Percentiles rank a stretch among this genome's conserved stretches.
These are phyloP conservation scores for Limnomonas spitsbergensis DNA, from an alignment of 139 green algal genomes.

Conservation along the genomic window DNA sequence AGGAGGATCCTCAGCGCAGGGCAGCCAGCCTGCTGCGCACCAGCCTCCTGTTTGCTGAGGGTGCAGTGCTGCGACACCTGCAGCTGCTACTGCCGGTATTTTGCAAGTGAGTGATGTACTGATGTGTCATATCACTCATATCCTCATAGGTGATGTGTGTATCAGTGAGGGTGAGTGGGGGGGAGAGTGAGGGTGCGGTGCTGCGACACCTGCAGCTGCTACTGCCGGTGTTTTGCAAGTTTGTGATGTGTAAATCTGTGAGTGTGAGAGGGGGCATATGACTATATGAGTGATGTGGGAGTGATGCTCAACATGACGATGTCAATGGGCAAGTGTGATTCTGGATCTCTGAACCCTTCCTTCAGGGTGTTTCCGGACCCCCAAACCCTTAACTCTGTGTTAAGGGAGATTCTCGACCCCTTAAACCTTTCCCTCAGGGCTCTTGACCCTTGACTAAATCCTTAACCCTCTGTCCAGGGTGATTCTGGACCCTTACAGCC, in stretches of 20 bases:
- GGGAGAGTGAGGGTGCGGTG: background rate
- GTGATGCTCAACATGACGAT: background rate
- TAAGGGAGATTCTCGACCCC: background rate
- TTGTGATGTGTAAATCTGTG: background rate
- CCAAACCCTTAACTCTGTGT: background rate
- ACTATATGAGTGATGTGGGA: background rate
- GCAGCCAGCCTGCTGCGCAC: constrained; percentile 40
- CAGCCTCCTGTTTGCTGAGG: constrained; percentile 39
- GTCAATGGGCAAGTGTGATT: too few relatives aligned
- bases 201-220: constrained; percentile 42
- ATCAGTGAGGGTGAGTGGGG: background rate
- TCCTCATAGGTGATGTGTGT: background rate
- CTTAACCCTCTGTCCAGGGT: background rate
- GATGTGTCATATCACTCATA: background rate
- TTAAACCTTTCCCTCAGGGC: background rate
- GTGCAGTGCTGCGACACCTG: constrained; percentile 35
- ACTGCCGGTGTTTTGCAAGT: constrained; percentile 37
- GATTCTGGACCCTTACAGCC: background rate
- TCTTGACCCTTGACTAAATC: too few relatives aligned
- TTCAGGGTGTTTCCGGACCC: background rate
- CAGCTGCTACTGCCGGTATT: constrained; percentile 36
- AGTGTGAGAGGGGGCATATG: background rate
- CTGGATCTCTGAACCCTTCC: too few relatives aligned
- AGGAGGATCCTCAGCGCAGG: constrained; percentile 25
- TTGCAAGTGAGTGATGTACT: constrained; percentile 22